phyloP scores from a whole-genome alignment of 768 basidiomycete genomes.

The Serendipita vermifera region DNA sequence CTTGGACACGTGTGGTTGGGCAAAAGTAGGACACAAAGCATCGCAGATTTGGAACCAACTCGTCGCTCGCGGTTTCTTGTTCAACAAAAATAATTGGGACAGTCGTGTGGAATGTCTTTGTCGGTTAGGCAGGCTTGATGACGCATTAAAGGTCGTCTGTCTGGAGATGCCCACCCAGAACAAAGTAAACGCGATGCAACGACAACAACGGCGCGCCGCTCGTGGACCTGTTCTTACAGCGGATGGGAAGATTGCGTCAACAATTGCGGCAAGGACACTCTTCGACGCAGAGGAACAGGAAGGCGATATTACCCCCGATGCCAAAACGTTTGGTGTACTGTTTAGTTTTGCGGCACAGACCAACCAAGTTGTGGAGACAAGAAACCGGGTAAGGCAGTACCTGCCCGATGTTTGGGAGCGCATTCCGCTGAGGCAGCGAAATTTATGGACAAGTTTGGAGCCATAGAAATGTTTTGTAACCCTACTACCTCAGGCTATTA shows the following conservation, averaged over 20 bases:
- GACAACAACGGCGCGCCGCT: neutral
- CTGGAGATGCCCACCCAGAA: slow-evolving; percentile 41
- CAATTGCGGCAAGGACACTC: neutral
- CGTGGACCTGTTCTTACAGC: neutral
- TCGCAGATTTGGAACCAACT: slow-evolving; percentile 43
- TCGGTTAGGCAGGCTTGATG: slow-evolving; percentile 47
- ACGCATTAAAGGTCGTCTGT: slow-evolving; percentile 53
- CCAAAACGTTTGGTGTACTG: slow-evolving; percentile 39
- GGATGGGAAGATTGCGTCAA: neutral
- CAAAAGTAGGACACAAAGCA: slow-evolving; percentile 39
- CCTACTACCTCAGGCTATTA: no score
- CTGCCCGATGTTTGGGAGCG: slow-evolving; percentile 14
- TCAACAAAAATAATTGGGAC: slow-evolving; percentile 65
- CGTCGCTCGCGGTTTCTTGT: slow-evolving; percentile 33
- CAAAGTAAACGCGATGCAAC: neutral
- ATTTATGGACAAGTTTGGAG: neutral
- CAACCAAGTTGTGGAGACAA: slow-evolving; percentile 11
- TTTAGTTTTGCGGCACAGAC: slow-evolving; percentile 30
- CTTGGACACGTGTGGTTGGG: slow-evolving; percentile 68
- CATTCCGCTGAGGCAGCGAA: neutral
- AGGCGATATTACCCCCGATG: slow-evolving; percentile 33
- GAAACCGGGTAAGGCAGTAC: slow-evolving; percentile 11
- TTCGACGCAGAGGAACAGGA: slow-evolving; percentile 2
- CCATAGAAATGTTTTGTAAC: no score
- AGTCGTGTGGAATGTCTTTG: slow-evolving; percentile 80